These are phyloP conservation scores for Colletotrichum trifolii DNA, from an alignment of 2,329 filamentous ascomycete species.

Conservation along the genomic window DNA sequence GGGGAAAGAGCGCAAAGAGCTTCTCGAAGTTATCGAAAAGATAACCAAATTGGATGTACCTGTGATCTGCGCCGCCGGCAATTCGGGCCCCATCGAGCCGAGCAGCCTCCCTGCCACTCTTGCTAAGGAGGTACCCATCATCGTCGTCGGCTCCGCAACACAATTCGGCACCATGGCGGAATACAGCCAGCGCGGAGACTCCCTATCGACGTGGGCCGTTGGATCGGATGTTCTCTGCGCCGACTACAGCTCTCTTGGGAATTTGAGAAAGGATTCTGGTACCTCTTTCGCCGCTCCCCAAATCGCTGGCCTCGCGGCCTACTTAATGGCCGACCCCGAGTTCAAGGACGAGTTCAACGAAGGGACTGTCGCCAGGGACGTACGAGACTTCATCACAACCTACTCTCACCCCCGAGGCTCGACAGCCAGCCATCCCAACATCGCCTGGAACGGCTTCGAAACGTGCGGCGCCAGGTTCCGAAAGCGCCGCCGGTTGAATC, in stretches of 20 bases:
- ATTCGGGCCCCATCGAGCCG: neutral
- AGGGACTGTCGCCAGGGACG: neutral
- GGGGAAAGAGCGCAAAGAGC: neutral
- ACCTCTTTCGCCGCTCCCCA: neutral
- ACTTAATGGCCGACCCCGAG: neutral
- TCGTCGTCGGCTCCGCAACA: constrained; percentile 1
- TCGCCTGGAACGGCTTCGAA: neutral
- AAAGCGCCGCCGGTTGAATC: no score
- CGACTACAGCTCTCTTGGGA: neutral
- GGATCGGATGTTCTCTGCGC: neutral
- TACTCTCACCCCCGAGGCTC: neutral
- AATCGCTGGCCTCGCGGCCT: neutral
- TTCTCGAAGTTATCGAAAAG: neutral
- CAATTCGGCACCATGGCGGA: neutral
- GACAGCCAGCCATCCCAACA: neutral
- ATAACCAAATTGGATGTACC: neutral
- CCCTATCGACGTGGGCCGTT: neutral
- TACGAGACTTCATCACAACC: neutral
- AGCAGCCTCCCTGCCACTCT: neutral
- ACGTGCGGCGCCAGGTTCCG: no score
- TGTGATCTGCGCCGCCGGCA: neutral
- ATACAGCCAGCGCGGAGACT: neutral
- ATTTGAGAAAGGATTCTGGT: neutral
- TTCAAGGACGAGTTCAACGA: neutral
- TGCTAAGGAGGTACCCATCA: neutral